Conservation (phyloP, 805 yeast species). For the Starmerella etchellsii region DNA sequence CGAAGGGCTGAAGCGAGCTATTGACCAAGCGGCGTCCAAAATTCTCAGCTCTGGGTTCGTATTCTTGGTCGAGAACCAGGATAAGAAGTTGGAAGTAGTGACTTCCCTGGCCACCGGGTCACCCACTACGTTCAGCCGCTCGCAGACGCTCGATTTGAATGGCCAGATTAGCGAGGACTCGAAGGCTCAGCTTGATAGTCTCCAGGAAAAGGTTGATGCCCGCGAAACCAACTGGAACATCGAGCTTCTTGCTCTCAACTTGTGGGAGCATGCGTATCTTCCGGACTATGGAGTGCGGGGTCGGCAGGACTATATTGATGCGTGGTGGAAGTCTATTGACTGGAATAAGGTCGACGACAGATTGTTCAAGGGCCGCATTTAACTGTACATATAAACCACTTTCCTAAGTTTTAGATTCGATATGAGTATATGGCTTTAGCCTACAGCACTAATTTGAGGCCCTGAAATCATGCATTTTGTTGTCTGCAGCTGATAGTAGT, state of each 20-base stretch:
- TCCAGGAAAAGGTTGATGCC: constrained; percentile 31
- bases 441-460: no score
- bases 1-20: constrained; percentile 57
- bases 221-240: constrained; percentile 29
- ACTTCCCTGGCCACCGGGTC: constrained; percentile 86
- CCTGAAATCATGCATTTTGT: no score
- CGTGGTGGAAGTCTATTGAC: constrained; percentile 65
- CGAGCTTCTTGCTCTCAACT: constrained; percentile 64
- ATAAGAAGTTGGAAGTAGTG: constrained; percentile 44
- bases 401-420: no score
- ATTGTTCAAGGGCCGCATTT: constrained; percentile 17
- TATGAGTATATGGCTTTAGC: no score
- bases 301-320: constrained; percentile 55
- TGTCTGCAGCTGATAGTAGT: no score
- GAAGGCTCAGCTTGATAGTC: constrained; percentile 33
- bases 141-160: constrained; percentile 65
- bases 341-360: constrained; percentile 43
- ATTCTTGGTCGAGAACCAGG: constrained; percentile 62
- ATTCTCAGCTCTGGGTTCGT: constrained; percentile 83
- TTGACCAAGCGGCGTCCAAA: constrained; percentile 54
- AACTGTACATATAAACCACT: constrained; percentile 1
- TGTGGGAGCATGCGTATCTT: constrained; percentile 85
- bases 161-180: constrained; percentile 50
- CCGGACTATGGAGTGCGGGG: constrained; percentile 73
- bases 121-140: constrained; percentile 48